Percentiles rank a stretch among this genome's conserved stretches.
phyloP scores from a whole-genome alignment of 768 basidiomycete genomes.

The Psilocybe cubensis region DNA sequence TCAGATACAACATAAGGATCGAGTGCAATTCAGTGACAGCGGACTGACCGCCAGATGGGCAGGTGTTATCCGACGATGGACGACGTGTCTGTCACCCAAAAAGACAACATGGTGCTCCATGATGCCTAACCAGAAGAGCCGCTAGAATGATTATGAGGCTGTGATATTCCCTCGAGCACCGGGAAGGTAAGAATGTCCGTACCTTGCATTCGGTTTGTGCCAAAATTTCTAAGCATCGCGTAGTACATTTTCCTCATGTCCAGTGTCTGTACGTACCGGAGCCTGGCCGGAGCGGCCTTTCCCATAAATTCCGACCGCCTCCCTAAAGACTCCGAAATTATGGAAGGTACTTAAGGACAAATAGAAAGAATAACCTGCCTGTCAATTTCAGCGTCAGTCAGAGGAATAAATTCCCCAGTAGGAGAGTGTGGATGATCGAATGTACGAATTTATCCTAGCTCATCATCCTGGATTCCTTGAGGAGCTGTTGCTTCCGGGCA shows the following conservation, averaged over 20 bases:
- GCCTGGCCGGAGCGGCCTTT: not conserved
- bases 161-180: not conserved
- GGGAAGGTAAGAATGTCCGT: not conserved
- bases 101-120: not conserved
- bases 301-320: conserved; percentile 1
- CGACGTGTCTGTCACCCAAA: not conserved
- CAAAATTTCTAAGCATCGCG: conserved; percentile 2
- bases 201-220: conserved; percentile 1
- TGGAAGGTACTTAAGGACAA: not conserved
- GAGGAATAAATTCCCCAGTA: not conserved
- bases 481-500: too few species aligned
- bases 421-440: not conserved
- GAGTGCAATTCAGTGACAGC: not conserved
- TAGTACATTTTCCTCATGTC: not conserved
- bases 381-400: not conserved
- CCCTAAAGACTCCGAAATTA: not conserved
- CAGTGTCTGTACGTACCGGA: not conserved
- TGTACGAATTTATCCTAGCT: too few species aligned
- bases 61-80: not conserved
- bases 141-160: conserved; percentile 2
- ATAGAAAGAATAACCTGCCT: not conserved
- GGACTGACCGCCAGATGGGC: not conserved
- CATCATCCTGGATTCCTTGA: too few species aligned
- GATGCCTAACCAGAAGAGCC: not conserved
- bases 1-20: conserved; percentile 2